Evolutionary conservation across 805 yeast genomes (phyloP), one percentile per base, ranked within the genome.

Genomic region (Komagataella ulmi): DNA sequence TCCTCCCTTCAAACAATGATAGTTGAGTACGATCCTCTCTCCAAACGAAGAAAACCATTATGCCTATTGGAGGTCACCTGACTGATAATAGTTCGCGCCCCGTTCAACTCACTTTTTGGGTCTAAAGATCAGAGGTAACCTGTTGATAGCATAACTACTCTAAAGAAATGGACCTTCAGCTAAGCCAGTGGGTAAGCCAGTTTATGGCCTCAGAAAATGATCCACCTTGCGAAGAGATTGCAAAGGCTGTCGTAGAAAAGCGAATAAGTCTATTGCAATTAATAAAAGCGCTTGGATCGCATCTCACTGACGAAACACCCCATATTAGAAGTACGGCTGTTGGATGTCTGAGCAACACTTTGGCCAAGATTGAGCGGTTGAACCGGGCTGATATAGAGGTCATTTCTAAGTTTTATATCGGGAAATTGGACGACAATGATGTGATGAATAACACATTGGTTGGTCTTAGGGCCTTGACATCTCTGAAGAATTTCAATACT

Each of bases 381-480:
- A 59, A 58, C n/a, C 61, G 66, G 18, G 75, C 74, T 48, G 85
- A 80, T 57, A 65, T 77, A 7, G 59, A 64, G 23, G 83, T 77
- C 10, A 63, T 80, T 50, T 52, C 75, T 17, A 73, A 75, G 5
- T 91, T 91, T 63, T 75, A 80, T 52, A 54, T 74, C 14, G 79
- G 81, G 17, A 84, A 91, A 56, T 63, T 88, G 19, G 85, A 80
- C 10, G 97, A 89, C 59, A 70, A 73, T 14, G 65, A 71, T 3
- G 73, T 84, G 46, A 59, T 80, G 30, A 67, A 67, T 44, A 77
- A 78, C 54, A 74, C 82, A 1, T 63, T 84, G 2, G 61, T 59
- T 7, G 89, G 88, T 0, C 56, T 90, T 6, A 60, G 59, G 17
- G 70, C 80, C 1, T 62, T 88, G 10, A 67, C 77, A 4, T 54